A percentile compares a stretch with the other conserved stretches of the same genome.
Evolutionary conservation across 1,284 basidiomycete genomes (phyloP).

Genomic region (Acaromyces ingoldii): DNA sequence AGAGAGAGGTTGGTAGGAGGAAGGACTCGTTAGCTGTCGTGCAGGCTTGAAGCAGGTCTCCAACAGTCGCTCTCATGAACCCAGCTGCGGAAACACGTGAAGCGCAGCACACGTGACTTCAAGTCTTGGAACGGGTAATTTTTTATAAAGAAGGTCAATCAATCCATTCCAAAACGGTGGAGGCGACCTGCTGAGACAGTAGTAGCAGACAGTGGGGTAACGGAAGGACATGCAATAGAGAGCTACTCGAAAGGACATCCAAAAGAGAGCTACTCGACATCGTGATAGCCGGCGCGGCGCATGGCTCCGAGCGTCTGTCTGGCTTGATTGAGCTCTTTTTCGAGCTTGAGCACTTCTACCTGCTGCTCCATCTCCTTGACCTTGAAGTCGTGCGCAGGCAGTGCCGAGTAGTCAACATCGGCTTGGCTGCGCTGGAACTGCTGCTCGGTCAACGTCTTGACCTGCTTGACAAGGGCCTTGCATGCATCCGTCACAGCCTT

Average conservation of each 20-base stretch:
- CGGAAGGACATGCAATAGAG: not conserved
- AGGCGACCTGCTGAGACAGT: too few species aligned
- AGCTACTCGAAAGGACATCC: conserved; percentile 1
- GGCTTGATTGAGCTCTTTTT: conserved; percentile 74
- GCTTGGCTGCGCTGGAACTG: conserved; percentile 54
- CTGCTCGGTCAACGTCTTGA: conserved; percentile 86
- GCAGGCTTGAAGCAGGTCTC: too few species aligned
- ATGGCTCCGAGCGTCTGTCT: conserved; percentile 47
- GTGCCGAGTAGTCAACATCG: conserved; percentile 79
- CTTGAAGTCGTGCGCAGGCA: conserved; percentile 95
- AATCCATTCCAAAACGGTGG: too few species aligned
- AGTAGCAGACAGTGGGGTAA: too few species aligned
- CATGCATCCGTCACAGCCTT: conserved; percentile 99
- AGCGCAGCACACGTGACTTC: not conserved
- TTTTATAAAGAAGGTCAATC: too few species aligned
- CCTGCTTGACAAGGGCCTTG: conserved; percentile 90
- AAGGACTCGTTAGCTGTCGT: too few species aligned
- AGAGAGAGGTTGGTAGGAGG: not conserved
- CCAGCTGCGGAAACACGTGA: too few species aligned
- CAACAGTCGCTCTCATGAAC: too few species aligned
- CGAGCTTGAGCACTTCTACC: conserved; percentile 91
- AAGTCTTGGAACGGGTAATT: too few species aligned
- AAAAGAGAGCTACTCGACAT: conserved; percentile 21
- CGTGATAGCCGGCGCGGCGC: conserved; percentile 47
- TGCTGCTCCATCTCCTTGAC: conserved; percentile 86